phyloP scores from a whole-genome alignment of 192 early-diverging fungal species.

The Helicostylum pulchrum region DNA sequence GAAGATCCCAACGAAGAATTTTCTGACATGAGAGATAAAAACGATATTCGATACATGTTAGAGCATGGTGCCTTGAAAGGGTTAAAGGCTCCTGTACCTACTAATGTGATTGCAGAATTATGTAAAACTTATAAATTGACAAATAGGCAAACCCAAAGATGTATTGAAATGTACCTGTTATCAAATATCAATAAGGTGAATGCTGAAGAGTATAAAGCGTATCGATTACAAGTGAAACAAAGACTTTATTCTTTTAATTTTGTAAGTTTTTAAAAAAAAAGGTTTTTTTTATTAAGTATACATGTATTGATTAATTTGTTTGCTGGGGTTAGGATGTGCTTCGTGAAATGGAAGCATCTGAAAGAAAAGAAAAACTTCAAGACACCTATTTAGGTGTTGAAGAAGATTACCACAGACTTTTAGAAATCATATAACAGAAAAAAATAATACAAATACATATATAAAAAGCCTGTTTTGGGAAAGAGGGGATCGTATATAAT shows the following conservation, averaged over 20 bases:
- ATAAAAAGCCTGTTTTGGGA: too few relatives aligned
- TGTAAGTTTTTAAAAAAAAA: constrained; percentile 33
- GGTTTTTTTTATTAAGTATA: background rate
- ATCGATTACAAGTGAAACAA: constrained; percentile 81
- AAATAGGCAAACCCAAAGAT: constrained; percentile 78
- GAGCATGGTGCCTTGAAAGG: constrained; percentile 55
- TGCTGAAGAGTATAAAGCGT: constrained; percentile 46
- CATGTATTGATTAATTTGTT: background rate
- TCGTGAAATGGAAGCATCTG: constrained; percentile 55
- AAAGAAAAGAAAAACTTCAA: constrained; percentile 68
- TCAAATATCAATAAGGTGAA: constrained; percentile 54
- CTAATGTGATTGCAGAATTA: constrained; percentile 45
- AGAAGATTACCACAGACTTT: constrained; percentile 70
- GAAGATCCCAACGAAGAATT: constrained; percentile 94
- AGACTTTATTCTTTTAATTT: constrained; percentile 78
- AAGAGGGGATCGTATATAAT: too few relatives aligned
- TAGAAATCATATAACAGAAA: constrained; percentile 31
- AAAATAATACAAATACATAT: background rate
- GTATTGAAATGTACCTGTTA: constrained; percentile 76
- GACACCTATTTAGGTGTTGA: constrained; percentile 73
- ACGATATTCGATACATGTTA: constrained; percentile 69
- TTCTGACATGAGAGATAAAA: constrained; percentile 79
- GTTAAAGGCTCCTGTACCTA: constrained; percentile 57
- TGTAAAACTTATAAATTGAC: constrained; percentile 71
- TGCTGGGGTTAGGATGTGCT: constrained; percentile 56